Base-by-base conservation (phyloP, 1,284 basidiomycete genomes). In the Austroboletus sp. region DNA sequence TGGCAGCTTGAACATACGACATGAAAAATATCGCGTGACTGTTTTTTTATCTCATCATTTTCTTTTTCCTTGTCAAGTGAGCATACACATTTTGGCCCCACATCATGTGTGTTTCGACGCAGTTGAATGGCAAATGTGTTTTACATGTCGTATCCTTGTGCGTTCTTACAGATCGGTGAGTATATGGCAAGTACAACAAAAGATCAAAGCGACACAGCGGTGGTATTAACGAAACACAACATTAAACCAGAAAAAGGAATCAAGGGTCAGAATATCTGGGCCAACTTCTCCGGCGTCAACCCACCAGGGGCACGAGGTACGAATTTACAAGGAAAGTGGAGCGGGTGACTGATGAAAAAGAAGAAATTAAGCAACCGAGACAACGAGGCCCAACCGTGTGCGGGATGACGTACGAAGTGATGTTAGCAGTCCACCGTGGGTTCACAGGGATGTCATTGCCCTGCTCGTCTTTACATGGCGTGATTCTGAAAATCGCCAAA, bases 401-500 rank as follows among this genome's bases (percentile, higher is more conserved):
- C 25, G 8, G 25, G 3, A 21, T 26, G 15, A 49, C 60, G 40
- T 54, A 61, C 60, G 62, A 58, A 9, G 61, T 63, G 11, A 61
- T 42, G 0, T 63, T 63, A 15, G 40, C 47, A 2, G 61, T 52
- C 60, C 57, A 61, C 17, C 36, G 41, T 0, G 63, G 59, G 7
- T 56, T 44, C 13, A 62, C 55, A 5, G 23, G 38, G n/a, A 67
- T 38, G 1, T 60, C 52, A 5, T 62, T 57, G 15, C 61, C 65
- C 26, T 51, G 42, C 16, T 49, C 49, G 38, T 68, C 62, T 37
- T 54, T 59, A n/a, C 52, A 53, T 10, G 52, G 55, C 32, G 17
- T 42, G 31, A 66, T 64, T 13, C 45, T 47, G 32, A 67, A 67
- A 4, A 55, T 37, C 3, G 65, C 54, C 15, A 68, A 44, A n/a